Base-by-base conservation (phyloP, 768 basidiomycete species). In the Suillus subaureus region DNA sequence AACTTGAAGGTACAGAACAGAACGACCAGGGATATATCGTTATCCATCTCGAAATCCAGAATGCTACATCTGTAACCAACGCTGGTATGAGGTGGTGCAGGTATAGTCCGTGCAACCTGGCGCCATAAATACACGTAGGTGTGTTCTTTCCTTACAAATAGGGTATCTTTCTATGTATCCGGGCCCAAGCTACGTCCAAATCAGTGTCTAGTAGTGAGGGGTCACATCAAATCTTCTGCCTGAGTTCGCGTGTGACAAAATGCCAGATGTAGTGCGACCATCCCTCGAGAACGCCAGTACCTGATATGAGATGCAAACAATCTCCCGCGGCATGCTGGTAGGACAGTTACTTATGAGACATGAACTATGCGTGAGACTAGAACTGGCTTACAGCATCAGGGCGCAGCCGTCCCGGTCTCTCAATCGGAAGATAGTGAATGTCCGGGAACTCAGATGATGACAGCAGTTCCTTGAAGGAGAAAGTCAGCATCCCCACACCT, bases 381-480 rank as follows among this genome's bases (percentile, higher is more conserved):
- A 42, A 18, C 2, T 12, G 28, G 81, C 88, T 62, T 66, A 89
- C 88, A 35, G 88, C 84, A 71, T 90, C 89, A 37, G 89, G 89
- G 4, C 89, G 81, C 16, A 90, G 76, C 51, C 85, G 79, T 37
- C 79, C 88, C 1, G 89, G 89, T 61, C 82, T 79, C 64, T 90
- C 88, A 35, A 90, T 89, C 7, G 81, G 77, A 1, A 90, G 77
- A 71, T 82, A 90, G 68, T 85, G 82, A 3, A 91, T 78, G 67
- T 88, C 79, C 0, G 85, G 83, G 68, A 82, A 89, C 61, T 80
- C 75, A 1, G 69, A 61, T n/a, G 76, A 73, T 55, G 72, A 73
- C 16, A 88, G 72, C 7, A 84, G 67, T n/a, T 72, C 75, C 86
- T 87, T 33, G n/a, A 7, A 28, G 31, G 26, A 3, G 35, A 64